Evolutionary conservation across 768 basidiomycete species (phyloP), one percentile per base, ranked within the genome.

Genomic region (Dendrothele bispora): DNA sequence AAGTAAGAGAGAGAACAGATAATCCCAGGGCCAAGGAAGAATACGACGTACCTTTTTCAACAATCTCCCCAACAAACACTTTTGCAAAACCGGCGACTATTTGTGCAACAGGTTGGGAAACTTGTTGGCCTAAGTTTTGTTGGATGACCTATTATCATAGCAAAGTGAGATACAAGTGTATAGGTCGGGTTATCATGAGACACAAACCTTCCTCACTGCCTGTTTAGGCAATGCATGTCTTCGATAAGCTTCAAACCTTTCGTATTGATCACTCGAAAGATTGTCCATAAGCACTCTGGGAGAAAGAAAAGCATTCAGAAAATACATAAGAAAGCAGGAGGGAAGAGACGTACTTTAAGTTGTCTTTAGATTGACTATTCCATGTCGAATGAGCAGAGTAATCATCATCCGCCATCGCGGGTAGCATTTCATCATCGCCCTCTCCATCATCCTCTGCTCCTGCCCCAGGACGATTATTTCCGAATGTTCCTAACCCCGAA

Each of bases 31-130:
- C n/a, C n/a, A n/a, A n/a, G n/a, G n/a, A 22, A 37, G 44, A n/a
- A 22, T 27, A 25, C 38, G 35, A 58, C 73, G 46, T 40, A 90
- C 91, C 91, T 68, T 87, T 88, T 61, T 94, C 92, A 15, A 94
- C 79, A 5, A 95, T 88, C 63, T 95, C 92, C 3, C 93, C 93
- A 3, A 95, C 91, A 51, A 94, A 95, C 0, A 95, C 91, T 60
- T 95, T 95, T 12, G 81, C 78, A 48, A 95, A 88, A 51, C 93
- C 93, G 5, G 91, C 91, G 2, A 95, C 86, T 36, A 94, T 82
- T 53, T 93, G 91, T 2, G 92, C 86, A 4, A 95, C 88, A 3
- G 90, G 88, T 56, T 86, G 84, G 3, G 91, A 91, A 5, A 90
- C 88, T 57, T 91, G 88, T 49, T 91, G 86, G 14, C 85, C 85